These are phyloP conservation scores for Populus tomentosa DNA, from an alignment of 441 rosid genomes.

Conservation along the genomic window DNA sequence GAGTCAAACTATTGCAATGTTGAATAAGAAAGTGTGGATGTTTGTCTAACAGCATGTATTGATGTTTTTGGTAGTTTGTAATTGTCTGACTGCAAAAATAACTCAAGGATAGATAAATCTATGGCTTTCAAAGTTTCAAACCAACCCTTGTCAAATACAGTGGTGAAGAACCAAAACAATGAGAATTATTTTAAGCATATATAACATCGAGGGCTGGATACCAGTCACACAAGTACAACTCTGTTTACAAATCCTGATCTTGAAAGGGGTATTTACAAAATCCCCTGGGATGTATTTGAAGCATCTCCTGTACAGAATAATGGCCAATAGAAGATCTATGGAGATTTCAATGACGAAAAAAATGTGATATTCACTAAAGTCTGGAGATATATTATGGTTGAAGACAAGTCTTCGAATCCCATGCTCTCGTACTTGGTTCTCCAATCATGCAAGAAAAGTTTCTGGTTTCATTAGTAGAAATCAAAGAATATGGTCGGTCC, in stretches of 20 bases:
- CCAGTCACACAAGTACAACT: neutral
- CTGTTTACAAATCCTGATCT: neutral
- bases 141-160: neutral
- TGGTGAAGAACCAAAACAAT: neutral
- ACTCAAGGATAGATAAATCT: neutral
- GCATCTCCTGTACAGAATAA: neutral
- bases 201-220: neutral
- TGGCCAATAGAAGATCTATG: neutral
- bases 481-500: neutral
- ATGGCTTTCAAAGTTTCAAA: neutral
- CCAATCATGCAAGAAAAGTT: neutral
- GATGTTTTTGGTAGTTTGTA: neutral
- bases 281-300: neutral
- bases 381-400: neutral
- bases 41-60: neutral
- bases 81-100: neutral
- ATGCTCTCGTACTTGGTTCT: neutral
- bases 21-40: neutral
- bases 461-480: neutral
- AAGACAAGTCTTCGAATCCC: neutral
- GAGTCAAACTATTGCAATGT: neutral
- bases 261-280: neutral
- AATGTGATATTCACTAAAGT: neutral
- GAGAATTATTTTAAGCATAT: no score
- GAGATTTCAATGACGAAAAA: neutral